A percentile compares a stretch with the other conserved stretches of the same genome.
These are phyloP conservation scores for Jatropha curcas DNA, from an alignment of 345 rosid genomes.

Conservation along the genomic window DNA sequence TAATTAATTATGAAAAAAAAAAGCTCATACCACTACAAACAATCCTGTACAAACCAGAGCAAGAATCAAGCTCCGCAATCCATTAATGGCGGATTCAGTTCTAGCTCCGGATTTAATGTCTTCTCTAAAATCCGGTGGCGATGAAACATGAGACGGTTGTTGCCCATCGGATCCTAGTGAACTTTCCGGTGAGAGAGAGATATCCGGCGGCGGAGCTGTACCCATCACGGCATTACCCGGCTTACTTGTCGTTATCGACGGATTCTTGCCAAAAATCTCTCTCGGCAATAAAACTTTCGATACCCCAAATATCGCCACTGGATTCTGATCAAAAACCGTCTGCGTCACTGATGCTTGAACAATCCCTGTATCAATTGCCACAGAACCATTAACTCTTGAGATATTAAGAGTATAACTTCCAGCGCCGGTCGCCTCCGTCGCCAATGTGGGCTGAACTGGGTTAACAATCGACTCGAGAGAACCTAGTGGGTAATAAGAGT, in stretches of 20 bases:
- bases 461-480: constrained; percentile 85
- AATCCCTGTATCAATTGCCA: constrained; percentile 71
- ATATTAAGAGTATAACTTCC: constrained; percentile 82
- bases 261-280: constrained; percentile 57
- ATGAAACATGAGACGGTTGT: constrained; percentile 41
- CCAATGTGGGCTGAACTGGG: constrained; percentile 89
- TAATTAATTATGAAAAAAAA: constrained; percentile 16
- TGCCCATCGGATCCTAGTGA: constrained; percentile 35
- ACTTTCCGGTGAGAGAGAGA: constrained; percentile 48
- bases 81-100: not conserved
- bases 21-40: constrained; percentile 50
- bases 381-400: constrained; percentile 74
- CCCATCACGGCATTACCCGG: constrained; percentile 32
- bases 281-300: constrained; percentile 80
- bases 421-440: constrained; percentile 78
- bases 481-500: constrained; percentile 89
- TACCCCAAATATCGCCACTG: constrained; percentile 82
- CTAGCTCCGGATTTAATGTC: constrained; percentile 38
- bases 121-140: constrained; percentile 51
- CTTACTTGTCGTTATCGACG: constrained; percentile 29
- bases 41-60: constrained; percentile 59
- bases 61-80: constrained; percentile 18
- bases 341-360: constrained; percentile 83
- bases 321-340: constrained; percentile 85
- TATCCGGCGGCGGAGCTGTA: constrained; percentile 48